Evolutionary conservation across 2,329 filamentous ascomycete species (phyloP).

Genomic region (Furcasterigmium sp.): DNA sequence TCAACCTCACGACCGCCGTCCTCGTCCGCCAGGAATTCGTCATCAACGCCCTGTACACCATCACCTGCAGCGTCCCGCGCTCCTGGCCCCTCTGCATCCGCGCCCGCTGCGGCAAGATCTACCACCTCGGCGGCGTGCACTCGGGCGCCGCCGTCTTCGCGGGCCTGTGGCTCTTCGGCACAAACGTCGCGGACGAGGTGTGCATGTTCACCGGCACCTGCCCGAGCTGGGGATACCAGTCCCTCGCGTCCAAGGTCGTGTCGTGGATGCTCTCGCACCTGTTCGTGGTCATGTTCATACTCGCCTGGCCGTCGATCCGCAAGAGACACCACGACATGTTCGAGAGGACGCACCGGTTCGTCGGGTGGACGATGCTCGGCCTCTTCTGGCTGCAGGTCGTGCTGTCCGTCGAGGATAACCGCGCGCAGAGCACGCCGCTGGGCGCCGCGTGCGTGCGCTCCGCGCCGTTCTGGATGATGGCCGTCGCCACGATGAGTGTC

Average conservation of each 20-base stretch:
- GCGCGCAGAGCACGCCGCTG: conserved; percentile 24
- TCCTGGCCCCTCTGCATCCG: conserved; percentile 44
- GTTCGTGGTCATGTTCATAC: conserved; percentile 52
- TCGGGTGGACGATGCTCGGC: conserved; percentile 62
- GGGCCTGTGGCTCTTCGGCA: conserved; percentile 42
- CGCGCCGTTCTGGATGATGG: conserved; percentile 61
- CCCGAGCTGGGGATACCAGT: conserved; percentile 23
- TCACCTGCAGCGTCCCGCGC: conserved; percentile 37
- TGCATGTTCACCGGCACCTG: conserved; percentile 1
- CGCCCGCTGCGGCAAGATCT: conserved; percentile 42
- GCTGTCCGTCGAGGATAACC: conserved; percentile 42
- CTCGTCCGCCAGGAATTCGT: conserved; percentile 48
- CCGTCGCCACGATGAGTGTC: conserved; percentile 58
- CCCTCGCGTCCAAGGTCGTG: conserved; percentile 39
- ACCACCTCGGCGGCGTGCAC: conserved; percentile 47
- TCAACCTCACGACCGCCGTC: conserved; percentile 44
- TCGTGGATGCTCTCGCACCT: conserved; percentile 54
- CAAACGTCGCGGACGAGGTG: conserved; percentile 18
- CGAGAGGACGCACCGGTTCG: conserved; percentile 66
- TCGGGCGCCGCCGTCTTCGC: conserved; percentile 44
- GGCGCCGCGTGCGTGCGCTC: conserved; percentile 29
- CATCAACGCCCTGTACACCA: conserved; percentile 43
- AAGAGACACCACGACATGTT: conserved; percentile 62
- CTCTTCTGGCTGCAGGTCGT: conserved; percentile 60
- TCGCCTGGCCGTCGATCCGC: conserved; percentile 61